phyloP scores from a whole-genome alignment of 164 flowering plant genomes.

The Nymphaea colorata region DNA sequence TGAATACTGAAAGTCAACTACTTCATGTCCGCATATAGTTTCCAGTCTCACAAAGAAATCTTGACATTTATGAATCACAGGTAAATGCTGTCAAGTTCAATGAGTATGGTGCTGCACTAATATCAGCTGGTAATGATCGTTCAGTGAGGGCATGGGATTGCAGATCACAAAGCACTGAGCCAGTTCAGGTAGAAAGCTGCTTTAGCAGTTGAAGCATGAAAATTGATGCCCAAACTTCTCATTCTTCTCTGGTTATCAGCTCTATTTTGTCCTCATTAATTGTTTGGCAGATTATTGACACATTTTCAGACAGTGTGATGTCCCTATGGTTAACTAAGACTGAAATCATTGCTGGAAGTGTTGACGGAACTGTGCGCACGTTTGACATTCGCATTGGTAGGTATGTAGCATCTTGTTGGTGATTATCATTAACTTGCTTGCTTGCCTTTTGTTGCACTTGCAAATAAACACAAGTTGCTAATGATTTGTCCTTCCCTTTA shows the following conservation, averaged over 20 bases:
- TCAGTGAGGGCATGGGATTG: conserved; percentile 96
- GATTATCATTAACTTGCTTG: too few relatives aligned
- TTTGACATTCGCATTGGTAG: conserved; percentile 95
- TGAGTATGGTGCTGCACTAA: conserved; percentile 72
- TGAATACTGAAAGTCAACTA: too few relatives aligned
- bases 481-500: neutral
- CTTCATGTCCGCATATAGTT: too few relatives aligned
- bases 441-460: too few relatives aligned
- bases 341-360: conserved; percentile 94
- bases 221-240: too few relatives aligned
- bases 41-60: too few relatives aligned
- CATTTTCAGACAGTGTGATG: conserved; percentile 86
- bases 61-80: conserved; percentile 17
- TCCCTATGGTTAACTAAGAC: conserved; percentile 75
- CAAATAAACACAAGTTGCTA: too few relatives aligned
- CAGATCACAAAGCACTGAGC: conserved; percentile 89
- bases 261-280: neutral
- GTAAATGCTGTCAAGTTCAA: conserved; percentile 94
- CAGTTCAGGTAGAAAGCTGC: conserved; percentile 60
- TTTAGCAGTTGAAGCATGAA: neutral
- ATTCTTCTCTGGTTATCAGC: too few relatives aligned
- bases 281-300: conserved; percentile 60
- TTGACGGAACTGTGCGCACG: conserved; percentile 92
- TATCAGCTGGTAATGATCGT: conserved; percentile 92
- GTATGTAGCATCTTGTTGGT: conserved; percentile 26